These are phyloP conservation scores for Sungouiella blattae DNA, from an alignment of 805 yeast genomes.

Conservation along the genomic window DNA sequence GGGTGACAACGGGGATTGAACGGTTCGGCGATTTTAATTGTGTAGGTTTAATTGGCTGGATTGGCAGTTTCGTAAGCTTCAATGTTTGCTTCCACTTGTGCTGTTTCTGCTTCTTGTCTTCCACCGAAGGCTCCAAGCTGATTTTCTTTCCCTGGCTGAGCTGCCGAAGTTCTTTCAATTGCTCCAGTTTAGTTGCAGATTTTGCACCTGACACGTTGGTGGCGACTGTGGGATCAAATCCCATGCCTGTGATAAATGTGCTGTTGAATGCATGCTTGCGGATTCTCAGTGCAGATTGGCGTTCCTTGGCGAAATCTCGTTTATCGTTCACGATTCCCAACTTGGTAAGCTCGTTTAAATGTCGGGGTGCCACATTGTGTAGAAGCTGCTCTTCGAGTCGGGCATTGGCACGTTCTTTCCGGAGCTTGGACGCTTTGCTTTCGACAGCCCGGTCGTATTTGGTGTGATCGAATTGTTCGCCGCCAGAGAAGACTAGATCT, in stretches of 20 bases:
- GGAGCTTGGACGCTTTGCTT: constrained; percentile 13
- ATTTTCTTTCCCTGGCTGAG: constrained; percentile 11
- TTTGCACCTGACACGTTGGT: constrained; percentile 5
- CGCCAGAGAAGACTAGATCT: constrained; percentile 13
- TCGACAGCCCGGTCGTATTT: constrained; percentile 17
- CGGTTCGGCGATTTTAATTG: neutral
- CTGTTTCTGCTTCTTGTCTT: constrained; percentile 12
- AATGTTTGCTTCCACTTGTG: constrained; percentile 25
- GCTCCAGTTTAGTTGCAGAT: constrained; percentile 5
- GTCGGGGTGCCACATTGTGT: constrained; percentile 9
- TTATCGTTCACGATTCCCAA: constrained; percentile 18
- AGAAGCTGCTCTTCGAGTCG: constrained; percentile 12
- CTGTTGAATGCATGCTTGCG: constrained; percentile 37
- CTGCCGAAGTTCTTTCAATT: constrained; percentile 13
- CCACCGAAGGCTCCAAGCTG: constrained; percentile 15
- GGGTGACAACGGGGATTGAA: neutral
- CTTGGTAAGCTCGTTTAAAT: constrained; percentile 10
- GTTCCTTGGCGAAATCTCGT: constrained; percentile 12
- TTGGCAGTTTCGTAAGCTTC: constrained; percentile 1
- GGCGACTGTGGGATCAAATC: constrained; percentile 48
- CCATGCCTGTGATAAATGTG: constrained; percentile 39
- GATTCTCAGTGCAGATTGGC: constrained; percentile 3
- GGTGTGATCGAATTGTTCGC: constrained; percentile 16
- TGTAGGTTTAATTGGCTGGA: neutral
- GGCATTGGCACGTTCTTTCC: constrained; percentile 15